Evolutionary conservation across 305 asterid genomes (phyloP).

Genomic region (Fraxinus platypoda): DNA sequence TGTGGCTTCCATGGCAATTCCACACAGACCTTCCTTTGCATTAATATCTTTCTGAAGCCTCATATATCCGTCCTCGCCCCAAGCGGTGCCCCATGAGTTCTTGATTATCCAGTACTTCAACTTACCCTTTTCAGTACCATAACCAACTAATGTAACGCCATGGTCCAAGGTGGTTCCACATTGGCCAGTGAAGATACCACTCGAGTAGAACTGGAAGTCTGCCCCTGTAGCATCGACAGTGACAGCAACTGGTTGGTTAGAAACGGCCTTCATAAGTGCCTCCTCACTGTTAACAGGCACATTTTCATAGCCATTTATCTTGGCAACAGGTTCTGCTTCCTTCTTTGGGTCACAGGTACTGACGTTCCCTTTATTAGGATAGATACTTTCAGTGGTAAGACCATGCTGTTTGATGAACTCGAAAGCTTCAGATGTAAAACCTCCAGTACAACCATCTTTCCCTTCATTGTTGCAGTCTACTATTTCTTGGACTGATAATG

Average conservation of each 20-base stretch:
- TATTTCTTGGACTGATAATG: no score
- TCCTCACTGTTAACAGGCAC: background rate
- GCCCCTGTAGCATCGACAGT: conserved; percentile 3
- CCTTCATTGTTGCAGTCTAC: no score
- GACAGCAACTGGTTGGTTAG: conserved; percentile 20
- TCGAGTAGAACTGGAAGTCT: conserved; percentile 15
- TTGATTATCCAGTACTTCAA: conserved; percentile 22
- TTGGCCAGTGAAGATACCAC: conserved; percentile 19
- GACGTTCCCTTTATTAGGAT: background rate
- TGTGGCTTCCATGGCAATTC: conserved; percentile 17
- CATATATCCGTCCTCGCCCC: conserved; percentile 23
- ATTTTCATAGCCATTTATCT: conserved; percentile 4
- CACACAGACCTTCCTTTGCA: conserved; percentile 20
- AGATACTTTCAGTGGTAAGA: conserved; percentile 17
- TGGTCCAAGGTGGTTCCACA: conserved; percentile 20
- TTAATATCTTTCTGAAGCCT: conserved; percentile 12
- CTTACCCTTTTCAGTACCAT: conserved; percentile 3
- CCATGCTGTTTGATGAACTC: conserved; percentile 15
- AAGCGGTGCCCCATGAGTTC: conserved; percentile 14
- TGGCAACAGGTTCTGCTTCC: conserved; percentile 22
- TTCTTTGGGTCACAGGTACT: conserved; percentile 7
- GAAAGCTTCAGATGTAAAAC: background rate
- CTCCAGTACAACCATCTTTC: no score
- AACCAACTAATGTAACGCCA: conserved; percentile 22
- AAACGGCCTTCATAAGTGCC: conserved; percentile 12